phyloP scores from a whole-genome alignment of 371 early-diverging fungal species.

The Smittium culicis region DNA sequence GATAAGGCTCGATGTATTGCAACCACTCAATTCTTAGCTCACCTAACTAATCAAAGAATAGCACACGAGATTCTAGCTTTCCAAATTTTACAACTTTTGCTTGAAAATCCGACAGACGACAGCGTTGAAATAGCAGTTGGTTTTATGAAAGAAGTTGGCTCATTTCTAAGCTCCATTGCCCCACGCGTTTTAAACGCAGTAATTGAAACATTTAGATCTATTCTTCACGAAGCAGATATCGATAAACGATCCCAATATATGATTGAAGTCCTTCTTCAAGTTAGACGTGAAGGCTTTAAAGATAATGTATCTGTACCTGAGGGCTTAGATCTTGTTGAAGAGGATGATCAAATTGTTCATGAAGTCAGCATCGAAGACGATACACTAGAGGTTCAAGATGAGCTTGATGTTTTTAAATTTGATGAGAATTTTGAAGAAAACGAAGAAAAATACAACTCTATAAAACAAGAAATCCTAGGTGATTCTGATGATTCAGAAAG shows the following conservation, averaged over 20 bases:
- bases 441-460: slow-evolving; percentile 63
- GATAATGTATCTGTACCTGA: slow-evolving; percentile 53
- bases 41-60: slow-evolving; percentile 83
- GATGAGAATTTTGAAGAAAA: slow-evolving; percentile 72
- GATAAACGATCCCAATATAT: slow-evolving; percentile 93
- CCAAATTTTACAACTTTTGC: slow-evolving; percentile 67
- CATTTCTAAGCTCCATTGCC: slow-evolving; percentile 60
- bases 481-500: slow-evolving; percentile 50
- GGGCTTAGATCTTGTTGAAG: slow-evolving; percentile 89
- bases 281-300: slow-evolving; percentile 87
- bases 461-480: slow-evolving; percentile 84
- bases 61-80: slow-evolving; percentile 80
- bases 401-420: slow-evolving; percentile 66
- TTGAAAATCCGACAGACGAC: slow-evolving; percentile 90
- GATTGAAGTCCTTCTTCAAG: slow-evolving; percentile 94
- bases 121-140: slow-evolving; percentile 96
- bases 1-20: slow-evolving; percentile 81
- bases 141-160: slow-evolving; percentile 83
- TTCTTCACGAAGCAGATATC: slow-evolving; percentile 85
- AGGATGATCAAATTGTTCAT: slow-evolving; percentile 91
- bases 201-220: slow-evolving; percentile 82
- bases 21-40: slow-evolving; percentile 76
- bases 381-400: slow-evolving; percentile 62
- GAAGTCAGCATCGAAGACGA: slow-evolving; percentile 78
- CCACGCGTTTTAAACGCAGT: slow-evolving; percentile 73